These are phyloP conservation scores for Cordyceps tenuipes DNA, from an alignment of 2,329 filamentous ascomycete genomes.

Conservation along the genomic window DNA sequence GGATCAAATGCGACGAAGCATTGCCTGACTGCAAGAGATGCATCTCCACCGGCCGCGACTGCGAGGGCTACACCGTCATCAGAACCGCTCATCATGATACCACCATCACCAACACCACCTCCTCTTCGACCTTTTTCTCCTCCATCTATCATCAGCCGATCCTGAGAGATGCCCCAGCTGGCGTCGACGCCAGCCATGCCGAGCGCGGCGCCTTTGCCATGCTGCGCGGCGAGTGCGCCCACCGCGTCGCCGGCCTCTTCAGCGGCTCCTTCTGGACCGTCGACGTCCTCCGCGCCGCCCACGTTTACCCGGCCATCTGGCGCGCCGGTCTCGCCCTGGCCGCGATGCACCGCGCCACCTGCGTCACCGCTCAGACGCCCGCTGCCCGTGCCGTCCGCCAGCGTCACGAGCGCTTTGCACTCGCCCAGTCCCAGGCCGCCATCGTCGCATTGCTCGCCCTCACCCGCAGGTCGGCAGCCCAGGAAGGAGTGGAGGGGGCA, in stretches of 20 bases:
- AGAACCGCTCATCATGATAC: too few relatives aligned
- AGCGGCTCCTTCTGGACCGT: slow-evolving; percentile 10
- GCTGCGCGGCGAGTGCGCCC: slow-evolving; percentile 5
- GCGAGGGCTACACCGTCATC: slow-evolving; percentile 13
- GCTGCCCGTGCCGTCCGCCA: neutral
- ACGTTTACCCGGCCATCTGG: slow-evolving; percentile 12
- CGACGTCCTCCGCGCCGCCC: slow-evolving; percentile 8
- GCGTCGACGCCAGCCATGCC: neutral
- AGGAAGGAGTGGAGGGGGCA: too few relatives aligned
- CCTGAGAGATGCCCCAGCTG: neutral
- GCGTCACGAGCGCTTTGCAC: slow-evolving; percentile 1
- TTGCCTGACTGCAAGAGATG: slow-evolving; percentile 19
- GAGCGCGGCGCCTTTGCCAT: slow-evolving; percentile 10
- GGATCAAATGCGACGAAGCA: slow-evolving; percentile 22
- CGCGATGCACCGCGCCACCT: slow-evolving; percentile 2
- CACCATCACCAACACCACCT: neutral
- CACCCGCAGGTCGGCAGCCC: neutral
- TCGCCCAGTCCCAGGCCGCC: slow-evolving; percentile 5
- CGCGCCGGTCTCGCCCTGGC: slow-evolving; percentile 8
- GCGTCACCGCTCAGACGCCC: neutral
- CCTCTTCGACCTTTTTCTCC: neutral
- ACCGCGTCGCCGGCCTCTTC: slow-evolving; percentile 4
- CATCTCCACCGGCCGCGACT: slow-evolving; percentile 15
- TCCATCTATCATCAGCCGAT: neutral
- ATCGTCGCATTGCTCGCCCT: neutral